phyloP scores from a whole-genome alignment of 1,284 basidiomycete genomes.

The Rhodofomes roseus region DNA sequence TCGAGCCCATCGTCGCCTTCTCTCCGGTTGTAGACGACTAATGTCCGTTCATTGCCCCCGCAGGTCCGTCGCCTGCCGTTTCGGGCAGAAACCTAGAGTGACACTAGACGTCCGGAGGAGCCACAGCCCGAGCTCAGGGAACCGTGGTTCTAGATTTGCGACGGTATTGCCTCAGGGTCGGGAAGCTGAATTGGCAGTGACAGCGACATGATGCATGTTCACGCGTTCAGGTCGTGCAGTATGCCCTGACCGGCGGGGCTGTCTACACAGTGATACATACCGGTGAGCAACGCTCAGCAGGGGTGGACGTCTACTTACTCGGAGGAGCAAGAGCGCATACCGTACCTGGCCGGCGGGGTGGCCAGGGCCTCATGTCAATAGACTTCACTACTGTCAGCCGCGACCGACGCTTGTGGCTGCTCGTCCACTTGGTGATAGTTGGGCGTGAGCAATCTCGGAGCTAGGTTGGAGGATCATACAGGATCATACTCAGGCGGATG shows the following conservation, averaged over 20 bases:
- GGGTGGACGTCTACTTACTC: neutral
- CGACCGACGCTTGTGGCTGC: neutral
- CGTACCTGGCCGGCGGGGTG: neutral
- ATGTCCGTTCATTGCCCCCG: neutral
- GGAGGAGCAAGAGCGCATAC: neutral
- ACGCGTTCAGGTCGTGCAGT: too few relatives aligned
- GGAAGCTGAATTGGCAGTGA: neutral
- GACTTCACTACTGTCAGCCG: neutral
- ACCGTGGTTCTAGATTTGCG: neutral
- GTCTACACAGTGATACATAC: neutral
- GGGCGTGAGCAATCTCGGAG: neutral
- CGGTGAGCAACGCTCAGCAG: neutral
- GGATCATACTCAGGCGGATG: neutral
- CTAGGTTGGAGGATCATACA: neutral
- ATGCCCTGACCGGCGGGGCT: neutral
- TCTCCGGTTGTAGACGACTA: constrained; percentile 1
- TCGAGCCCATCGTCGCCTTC: neutral
- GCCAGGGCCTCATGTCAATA: too few relatives aligned
- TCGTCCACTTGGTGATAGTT: neutral
- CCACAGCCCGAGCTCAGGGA: neutral
- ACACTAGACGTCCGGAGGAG: neutral
- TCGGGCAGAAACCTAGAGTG: neutral
- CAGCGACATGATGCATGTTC: neutral
- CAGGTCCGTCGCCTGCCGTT: neutral
- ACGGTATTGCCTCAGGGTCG: neutral